Conservation (phyloP, 1,284 basidiomycete species). For the Coniferiporia weirii region DNA sequence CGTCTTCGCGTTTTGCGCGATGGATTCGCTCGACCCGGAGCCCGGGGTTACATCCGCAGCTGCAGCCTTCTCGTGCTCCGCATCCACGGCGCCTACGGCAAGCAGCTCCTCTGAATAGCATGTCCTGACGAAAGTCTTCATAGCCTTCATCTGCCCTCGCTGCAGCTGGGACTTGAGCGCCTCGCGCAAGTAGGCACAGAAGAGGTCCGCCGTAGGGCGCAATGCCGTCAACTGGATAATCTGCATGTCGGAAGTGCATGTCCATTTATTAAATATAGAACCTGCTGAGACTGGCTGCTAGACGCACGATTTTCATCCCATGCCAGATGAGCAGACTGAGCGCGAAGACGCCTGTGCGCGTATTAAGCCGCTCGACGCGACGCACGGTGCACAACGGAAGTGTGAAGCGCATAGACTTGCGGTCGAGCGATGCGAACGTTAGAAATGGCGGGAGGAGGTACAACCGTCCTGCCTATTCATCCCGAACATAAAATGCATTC, state of each 20-base stretch:
- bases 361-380: conserved; percentile 91
- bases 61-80: conserved; percentile 61
- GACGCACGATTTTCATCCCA: conserved; percentile 85
- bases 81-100: conserved; percentile 45
- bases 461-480: conserved; percentile 78
- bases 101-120: conserved; percentile 94
- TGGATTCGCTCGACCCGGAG: conserved; percentile 19
- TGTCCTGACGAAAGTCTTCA: conserved; percentile 87
- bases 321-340: conserved; percentile 95
- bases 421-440: conserved; percentile 87
- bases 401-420: conserved; percentile 88
- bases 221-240: conserved; percentile 94
- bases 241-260: conserved; percentile 35
- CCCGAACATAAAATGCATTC: not conserved
- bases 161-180: conserved; percentile 86
- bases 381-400: conserved; percentile 91
- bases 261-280: not conserved
- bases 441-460: conserved; percentile 89
- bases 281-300: not conserved
- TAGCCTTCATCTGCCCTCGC: conserved; percentile 87
- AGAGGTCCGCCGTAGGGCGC: conserved; percentile 92
- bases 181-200: conserved; percentile 86
- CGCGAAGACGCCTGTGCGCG: conserved; percentile 91
- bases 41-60: conserved; percentile 49
- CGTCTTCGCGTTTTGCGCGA: conserved; percentile 48